Percentiles rank a stretch among this genome's conserved stretches.
Evolutionary conservation across 2,329 filamentous ascomycete genomes (phyloP).

Genomic region (Aaosphaeria arxii): DNA sequence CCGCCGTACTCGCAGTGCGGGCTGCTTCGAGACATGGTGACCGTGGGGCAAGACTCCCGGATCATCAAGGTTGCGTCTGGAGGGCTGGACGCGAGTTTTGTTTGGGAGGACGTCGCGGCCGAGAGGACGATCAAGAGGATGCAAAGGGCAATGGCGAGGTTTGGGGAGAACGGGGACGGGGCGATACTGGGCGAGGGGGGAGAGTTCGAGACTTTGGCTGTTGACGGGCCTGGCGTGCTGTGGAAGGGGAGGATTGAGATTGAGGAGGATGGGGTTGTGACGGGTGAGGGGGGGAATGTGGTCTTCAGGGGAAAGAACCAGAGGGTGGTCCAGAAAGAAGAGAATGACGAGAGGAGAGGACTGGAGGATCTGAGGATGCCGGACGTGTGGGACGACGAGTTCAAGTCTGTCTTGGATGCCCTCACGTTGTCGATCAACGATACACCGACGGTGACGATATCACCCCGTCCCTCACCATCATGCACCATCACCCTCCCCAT

Average conservation of each 20-base stretch:
- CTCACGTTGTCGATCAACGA: background rate
- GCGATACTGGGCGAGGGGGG: constrained; percentile 88
- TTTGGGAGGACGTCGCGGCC: constrained; percentile 78
- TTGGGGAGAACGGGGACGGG: constrained; percentile 63
- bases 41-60: constrained; percentile 75
- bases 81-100: constrained; percentile 73
- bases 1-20: constrained; percentile 50
- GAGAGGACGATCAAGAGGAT: constrained; percentile 46
- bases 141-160: constrained; percentile 59
- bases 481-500: background rate
- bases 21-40: constrained; percentile 78
- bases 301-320: constrained; percentile 65
- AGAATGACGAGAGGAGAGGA: constrained; percentile 8
- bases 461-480: constrained; percentile 1
- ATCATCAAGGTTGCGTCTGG: constrained; percentile 95
- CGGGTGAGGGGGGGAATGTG: constrained; percentile 74
- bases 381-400: constrained; percentile 64
- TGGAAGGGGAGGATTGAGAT: constrained; percentile 72
- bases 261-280: constrained; percentile 51
- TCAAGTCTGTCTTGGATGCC: constrained; percentile 39
- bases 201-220: constrained; percentile 89
- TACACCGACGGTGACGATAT: background rate
- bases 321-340: constrained; percentile 49
- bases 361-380: constrained; percentile 54
- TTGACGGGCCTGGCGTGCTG: constrained; percentile 71